Evolutionary conservation across 2,329 filamentous ascomycete genomes (phyloP).

Genomic region (Botrytis medusae): DNA sequence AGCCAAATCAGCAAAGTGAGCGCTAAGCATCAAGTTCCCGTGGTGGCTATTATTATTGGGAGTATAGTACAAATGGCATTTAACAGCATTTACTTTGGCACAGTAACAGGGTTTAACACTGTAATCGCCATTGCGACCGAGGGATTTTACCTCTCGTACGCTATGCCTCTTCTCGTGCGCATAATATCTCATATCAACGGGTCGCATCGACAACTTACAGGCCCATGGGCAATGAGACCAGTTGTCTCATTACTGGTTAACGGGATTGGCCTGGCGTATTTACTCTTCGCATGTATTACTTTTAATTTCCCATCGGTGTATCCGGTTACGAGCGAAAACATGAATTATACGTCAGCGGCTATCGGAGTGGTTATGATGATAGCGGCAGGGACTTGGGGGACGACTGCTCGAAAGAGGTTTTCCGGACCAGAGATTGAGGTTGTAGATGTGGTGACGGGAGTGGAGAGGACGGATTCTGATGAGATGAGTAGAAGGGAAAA

Average conservation of each 20-base stretch:
- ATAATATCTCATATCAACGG: slow-evolving; percentile 48
- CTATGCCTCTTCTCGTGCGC: slow-evolving; percentile 53
- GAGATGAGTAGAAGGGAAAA: slow-evolving; percentile 18
- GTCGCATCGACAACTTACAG: slow-evolving; percentile 41
- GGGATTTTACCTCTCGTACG: slow-evolving; percentile 60
- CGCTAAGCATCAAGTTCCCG: slow-evolving; percentile 47
- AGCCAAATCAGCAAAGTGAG: slow-evolving; percentile 48
- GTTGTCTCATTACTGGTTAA: slow-evolving; percentile 44
- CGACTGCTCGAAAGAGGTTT: slow-evolving; percentile 50
- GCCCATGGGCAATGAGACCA: slow-evolving; percentile 46
- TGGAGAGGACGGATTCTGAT: slow-evolving; percentile 25
- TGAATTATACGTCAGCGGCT: slow-evolving; percentile 59
- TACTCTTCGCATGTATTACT: slow-evolving; percentile 54
- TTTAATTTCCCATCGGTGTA: slow-evolving; percentile 55
- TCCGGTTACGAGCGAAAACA: slow-evolving; percentile 54
- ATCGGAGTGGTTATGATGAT: slow-evolving; percentile 55
- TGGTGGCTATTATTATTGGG: slow-evolving; percentile 50
- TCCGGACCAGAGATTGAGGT: slow-evolving; percentile 45
- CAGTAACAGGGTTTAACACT: slow-evolving; percentile 54
- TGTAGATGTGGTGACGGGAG: slow-evolving; percentile 23
- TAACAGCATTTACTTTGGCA: slow-evolving; percentile 56
- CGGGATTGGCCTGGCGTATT: slow-evolving; percentile 50
- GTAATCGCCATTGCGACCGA: slow-evolving; percentile 57
- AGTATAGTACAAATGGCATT: slow-evolving; percentile 51
- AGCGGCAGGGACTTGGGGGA: slow-evolving; percentile 51